Evolutionary conservation across 2,329 filamentous ascomycete species (phyloP), one percentile per base, ranked within the genome.

Genomic region (Ceratocystis cubensis): DNA sequence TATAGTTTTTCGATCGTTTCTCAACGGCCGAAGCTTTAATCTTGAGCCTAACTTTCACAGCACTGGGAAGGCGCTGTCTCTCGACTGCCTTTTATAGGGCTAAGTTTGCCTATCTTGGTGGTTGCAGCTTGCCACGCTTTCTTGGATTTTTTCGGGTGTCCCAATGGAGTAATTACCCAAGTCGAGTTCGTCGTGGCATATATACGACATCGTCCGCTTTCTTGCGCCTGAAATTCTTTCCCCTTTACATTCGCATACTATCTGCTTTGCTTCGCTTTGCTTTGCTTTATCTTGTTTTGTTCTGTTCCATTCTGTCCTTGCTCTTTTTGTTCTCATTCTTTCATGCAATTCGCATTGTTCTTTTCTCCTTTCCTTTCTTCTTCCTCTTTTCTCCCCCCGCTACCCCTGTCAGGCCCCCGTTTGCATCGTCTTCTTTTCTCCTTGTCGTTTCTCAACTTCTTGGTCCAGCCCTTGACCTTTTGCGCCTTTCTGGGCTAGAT

Each of bases 381-480:
- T 28, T 15, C 30, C 53, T 50, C 46, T 50, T 50, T 50, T 22
- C 48, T 25, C 20, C 48, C 7, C 20, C 10, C 8, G 20, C 22
- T 22, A 22, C 28, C 56, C 56, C 56, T 59, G 56, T 59, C 5
- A 7, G 56, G 3, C 25, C 28, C 13, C 56, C 28, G 56, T 59
- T 59, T 59, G 56, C 56, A 59, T 59, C 56, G 15, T 53, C 56
- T 10, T 41, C 56, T 37, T 59, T 17, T 17, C 28, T 59, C 56
- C 33, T 59, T 37, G n/a, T 8, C 56, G 56, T 53, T 37, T 28
- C 56, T 59, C 30, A n/a, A n/a, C 56, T 59, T n/a, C 30, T 59
- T 33, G 56, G 25, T n/a, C 56, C 2, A n/a, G 30, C 28, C 56
- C 4, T 30, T 17, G 33, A 2, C 28, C 56, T 59, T 59, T n/a